Percentiles rank a stretch among this genome's conserved stretches.
phyloP scores from a whole-genome alignment of 257 asterid species.

The Vinca minor region DNA sequence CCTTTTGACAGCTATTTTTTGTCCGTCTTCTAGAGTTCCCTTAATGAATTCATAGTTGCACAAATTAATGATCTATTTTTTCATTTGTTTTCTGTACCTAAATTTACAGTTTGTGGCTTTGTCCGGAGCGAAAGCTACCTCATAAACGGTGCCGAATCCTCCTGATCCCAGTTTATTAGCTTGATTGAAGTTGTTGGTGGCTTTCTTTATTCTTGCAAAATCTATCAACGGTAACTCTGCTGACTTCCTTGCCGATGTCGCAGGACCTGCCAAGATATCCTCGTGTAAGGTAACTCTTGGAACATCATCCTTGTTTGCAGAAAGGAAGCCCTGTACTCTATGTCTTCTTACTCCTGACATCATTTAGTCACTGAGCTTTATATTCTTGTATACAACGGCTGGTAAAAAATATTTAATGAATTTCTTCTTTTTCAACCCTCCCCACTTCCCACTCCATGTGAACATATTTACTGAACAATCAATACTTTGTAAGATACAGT shows the following conservation, averaged over 20 bases:
- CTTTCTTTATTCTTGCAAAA: slow-evolving; percentile 13
- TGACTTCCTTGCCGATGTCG: slow-evolving; percentile 2
- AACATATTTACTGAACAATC: background rate
- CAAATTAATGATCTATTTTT: background rate
- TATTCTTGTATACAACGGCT: too few species aligned
- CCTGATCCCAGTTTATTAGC: slow-evolving; percentile 26
- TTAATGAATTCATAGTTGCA: background rate
- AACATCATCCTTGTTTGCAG: background rate
- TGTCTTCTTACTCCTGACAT: background rate
- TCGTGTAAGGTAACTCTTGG: slow-evolving; percentile 6
- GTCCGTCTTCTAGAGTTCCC: slow-evolving; percentile 22
- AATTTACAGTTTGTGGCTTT: background rate
- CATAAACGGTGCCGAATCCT: slow-evolving; percentile 28
- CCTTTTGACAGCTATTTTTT: slow-evolving; percentile 24
- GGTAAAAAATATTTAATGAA: too few species aligned
- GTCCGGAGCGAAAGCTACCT: slow-evolving; percentile 13
- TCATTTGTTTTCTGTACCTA: background rate
- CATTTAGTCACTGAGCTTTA: too few species aligned
- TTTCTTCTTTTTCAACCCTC: too few species aligned
- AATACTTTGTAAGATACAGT: background rate
- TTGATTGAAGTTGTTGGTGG: slow-evolving; percentile 20
- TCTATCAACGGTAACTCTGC: slow-evolving; percentile 18
- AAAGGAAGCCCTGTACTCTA: background rate
- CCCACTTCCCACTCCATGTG: too few species aligned
- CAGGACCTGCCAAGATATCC: slow-evolving; percentile 8